Evolutionary conservation across 2,329 filamentous ascomycete genomes (phyloP).

Genomic region (Xylariaceae sp.): DNA sequence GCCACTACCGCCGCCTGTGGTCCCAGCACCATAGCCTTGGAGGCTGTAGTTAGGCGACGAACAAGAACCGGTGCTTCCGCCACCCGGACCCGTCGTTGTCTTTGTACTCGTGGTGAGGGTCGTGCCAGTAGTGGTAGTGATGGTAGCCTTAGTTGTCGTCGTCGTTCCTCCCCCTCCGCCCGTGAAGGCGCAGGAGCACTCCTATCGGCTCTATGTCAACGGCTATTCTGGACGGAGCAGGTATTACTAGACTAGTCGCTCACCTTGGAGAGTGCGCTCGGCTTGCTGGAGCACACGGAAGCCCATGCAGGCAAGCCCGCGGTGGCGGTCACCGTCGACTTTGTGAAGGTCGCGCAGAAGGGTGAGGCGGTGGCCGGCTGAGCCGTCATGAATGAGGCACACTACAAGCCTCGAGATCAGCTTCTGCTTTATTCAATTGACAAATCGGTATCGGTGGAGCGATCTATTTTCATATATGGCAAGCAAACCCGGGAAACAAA

Average conservation of each 20-base stretch:
- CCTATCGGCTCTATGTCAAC: constrained; percentile 17
- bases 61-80: constrained; percentile 27
- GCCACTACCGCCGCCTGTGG: constrained; percentile 54
- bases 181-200: constrained; percentile 40
- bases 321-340: constrained; percentile 36
- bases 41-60: constrained; percentile 32
- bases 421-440: no score
- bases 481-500: no score
- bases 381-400: constrained; percentile 43
- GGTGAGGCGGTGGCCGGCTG: constrained; percentile 40
- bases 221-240: neutral
- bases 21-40: constrained; percentile 45
- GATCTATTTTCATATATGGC: no score
- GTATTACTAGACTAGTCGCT: neutral
- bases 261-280: constrained; percentile 37
- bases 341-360: constrained; percentile 44
- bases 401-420: no score
- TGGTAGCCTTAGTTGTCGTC: constrained; percentile 21
- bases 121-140: constrained; percentile 8
- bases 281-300: constrained; percentile 35
- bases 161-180: constrained; percentile 29
- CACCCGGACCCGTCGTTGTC: constrained; percentile 22
- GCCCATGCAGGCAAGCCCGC: constrained; percentile 35
- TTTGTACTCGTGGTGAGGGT: constrained; percentile 28
- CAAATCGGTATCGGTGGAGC: no score